Evolutionary conservation across 2,329 filamentous ascomycete genomes (phyloP), one percentile per base, ranked within the genome.

Genomic region (Apiospora saccharicola): DNA sequence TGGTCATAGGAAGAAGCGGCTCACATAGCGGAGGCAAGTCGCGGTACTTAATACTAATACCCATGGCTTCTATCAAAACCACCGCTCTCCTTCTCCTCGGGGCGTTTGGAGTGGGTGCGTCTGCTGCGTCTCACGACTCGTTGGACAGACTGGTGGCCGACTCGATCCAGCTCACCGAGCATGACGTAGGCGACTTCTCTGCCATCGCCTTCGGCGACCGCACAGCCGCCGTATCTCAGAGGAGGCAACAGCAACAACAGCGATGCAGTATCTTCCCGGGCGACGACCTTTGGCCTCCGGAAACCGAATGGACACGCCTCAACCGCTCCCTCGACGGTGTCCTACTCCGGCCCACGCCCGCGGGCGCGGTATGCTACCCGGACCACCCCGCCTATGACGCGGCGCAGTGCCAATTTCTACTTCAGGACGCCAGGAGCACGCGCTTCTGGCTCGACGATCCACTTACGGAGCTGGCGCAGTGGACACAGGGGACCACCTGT

Each of bases 401-500:
- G 16, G 75, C 72, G 19, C 74, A 74, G 41, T 83, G 82, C 74
- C 74, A 76, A 6, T 80, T 75, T 47, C 74, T 84, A 8, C 70
- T 78, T 3, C 73, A 75, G 19, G 77, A 80, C 34, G 77, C 81
- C 30, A 75, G 75, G 22, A 78, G 75, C 37, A 79, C 77, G 34
- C 77, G 78, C 26, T 79, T 81, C 57, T 80, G 78, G 71, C 77
- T 81, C 69, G 76, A 81, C 53, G 77, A 81, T 46, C 80, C 78
- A n/a, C 73, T 78, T 71, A 82, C 77, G 34, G 79, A 77, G 72
- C 74, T 79, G 71, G 78, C 74, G 44, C 78, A 77, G 75, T 83
- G 81, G 81, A 78, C 76, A 7, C 79, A 82, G 77, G 82, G 82
- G 47, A 78, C 81, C 69, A 82, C 82, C 0, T 83, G 82, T 74